Conservation (phyloP, 2,329 filamentous ascomycete species). For the Penicillium sp. region DNA sequence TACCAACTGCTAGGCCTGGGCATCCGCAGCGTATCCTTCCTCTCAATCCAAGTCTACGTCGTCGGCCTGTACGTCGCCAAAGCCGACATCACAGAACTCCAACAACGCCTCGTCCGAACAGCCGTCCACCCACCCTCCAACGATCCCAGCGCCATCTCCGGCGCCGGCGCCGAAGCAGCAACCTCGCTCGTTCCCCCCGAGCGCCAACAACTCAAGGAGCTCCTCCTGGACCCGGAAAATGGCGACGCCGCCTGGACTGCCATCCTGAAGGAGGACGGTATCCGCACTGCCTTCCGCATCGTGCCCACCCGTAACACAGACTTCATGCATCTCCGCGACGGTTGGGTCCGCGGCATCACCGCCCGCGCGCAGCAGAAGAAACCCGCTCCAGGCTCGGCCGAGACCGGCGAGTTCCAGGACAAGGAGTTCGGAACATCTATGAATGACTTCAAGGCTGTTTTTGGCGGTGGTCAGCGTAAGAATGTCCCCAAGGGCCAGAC, state of each 20-base stretch:
- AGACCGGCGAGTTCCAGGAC: constrained; percentile 60
- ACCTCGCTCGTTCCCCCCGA: constrained; percentile 83
- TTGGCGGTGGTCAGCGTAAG: constrained; percentile 68
- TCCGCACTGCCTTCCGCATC: constrained; percentile 80
- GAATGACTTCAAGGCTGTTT: constrained; percentile 77
- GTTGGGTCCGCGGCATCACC: constrained; percentile 84
- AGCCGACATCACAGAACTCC: constrained; percentile 77
- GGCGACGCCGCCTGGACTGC: constrained; percentile 76
- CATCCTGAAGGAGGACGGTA: constrained; percentile 67
- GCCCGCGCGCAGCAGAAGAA: constrained; percentile 65
- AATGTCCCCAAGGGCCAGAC: constrained; percentile 81
- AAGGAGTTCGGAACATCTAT: constrained; percentile 77
- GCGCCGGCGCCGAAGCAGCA: constrained; percentile 65
- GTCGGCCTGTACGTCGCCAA: constrained; percentile 90
- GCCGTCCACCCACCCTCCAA: constrained; percentile 52
- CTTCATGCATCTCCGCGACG: constrained; percentile 89
- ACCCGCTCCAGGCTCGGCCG: constrained; percentile 34
- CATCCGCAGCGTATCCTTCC: constrained; percentile 85
- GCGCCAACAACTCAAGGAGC: constrained; percentile 71
- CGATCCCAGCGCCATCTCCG: constrained; percentile 26
- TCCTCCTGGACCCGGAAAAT: constrained; percentile 70
- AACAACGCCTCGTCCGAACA: constrained; percentile 74
- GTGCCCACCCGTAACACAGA: constrained; percentile 93
- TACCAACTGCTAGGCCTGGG: constrained; percentile 90
- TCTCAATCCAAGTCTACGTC: constrained; percentile 91